A percentile compares a stretch with the other conserved stretches of the same genome.
Conservation (phyloP, 805 yeast species). For the Ogataea naganishii region DNA sequence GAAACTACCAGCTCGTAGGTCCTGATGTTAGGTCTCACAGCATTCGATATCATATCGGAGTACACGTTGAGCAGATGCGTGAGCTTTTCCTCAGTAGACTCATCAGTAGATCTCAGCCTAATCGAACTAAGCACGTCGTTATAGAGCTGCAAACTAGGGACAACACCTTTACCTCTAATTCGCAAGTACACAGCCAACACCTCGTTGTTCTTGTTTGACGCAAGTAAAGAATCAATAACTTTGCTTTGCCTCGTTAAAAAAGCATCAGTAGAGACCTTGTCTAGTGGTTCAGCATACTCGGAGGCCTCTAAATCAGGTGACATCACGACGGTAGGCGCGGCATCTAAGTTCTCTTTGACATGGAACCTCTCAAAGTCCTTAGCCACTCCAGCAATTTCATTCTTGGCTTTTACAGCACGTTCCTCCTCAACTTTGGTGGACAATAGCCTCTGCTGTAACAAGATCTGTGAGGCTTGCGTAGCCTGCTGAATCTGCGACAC, state of each 20-base stretch:
- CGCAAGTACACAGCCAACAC: constrained; percentile 23
- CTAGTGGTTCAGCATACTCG: neutral
- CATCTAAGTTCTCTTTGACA: constrained; percentile 1
- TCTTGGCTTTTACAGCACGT: neutral
- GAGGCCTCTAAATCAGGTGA: neutral
- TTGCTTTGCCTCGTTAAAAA: constrained; percentile 8
- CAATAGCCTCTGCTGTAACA: neutral
- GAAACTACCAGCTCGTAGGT: constrained; percentile 47
- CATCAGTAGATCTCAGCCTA: constrained; percentile 38
- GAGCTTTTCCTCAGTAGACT: constrained; percentile 48
- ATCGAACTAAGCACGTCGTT: constrained; percentile 49
- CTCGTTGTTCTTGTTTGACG: constrained; percentile 21
- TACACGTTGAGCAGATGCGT: constrained; percentile 58
- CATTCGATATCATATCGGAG: constrained; percentile 51
- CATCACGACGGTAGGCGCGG: constrained; percentile 1
- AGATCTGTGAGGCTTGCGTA: neutral
- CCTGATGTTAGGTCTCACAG: constrained; percentile 43
- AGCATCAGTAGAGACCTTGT: constrained; percentile 1
- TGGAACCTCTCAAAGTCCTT: no score
- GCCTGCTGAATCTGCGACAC: constrained; percentile 8
- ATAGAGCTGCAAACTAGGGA: constrained; percentile 46
- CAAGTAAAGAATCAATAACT: constrained; percentile 16
- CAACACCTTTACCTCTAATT: constrained; percentile 23
- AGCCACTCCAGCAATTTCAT: neutral
- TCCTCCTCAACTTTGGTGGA: neutral